These are phyloP conservation scores for Stemphylium lycopersici DNA, from an alignment of 2,329 filamentous ascomycete species.

Conservation along the genomic window DNA sequence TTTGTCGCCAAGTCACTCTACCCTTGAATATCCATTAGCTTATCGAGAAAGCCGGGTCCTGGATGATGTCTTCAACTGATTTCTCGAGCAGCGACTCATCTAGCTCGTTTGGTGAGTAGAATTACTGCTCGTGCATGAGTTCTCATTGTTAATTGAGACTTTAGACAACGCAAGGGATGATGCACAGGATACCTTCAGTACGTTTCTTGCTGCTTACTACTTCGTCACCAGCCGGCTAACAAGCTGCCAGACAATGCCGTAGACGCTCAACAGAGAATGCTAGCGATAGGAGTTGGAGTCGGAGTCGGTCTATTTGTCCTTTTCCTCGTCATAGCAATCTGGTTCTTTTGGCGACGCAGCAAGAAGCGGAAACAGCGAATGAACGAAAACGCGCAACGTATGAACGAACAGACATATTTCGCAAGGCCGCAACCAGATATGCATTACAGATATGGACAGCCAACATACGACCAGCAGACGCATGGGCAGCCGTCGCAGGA, in stretches of 20 bases:
- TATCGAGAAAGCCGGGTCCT: too few species aligned
- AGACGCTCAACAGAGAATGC: neutral
- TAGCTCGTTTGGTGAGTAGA: too few species aligned
- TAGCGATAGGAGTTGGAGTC: neutral
- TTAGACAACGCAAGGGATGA: neutral
- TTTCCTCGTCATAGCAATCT: neutral
- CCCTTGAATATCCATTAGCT: too few species aligned
- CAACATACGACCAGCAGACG: neutral
- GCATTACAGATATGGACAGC: neutral
- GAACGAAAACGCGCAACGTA: conserved; percentile 4
- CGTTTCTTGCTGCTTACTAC: neutral
- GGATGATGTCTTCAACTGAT: too few species aligned
- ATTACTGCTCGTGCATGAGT: too few species aligned
- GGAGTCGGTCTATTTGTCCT: conserved; percentile 7
- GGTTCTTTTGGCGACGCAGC: conserved; percentile 1
- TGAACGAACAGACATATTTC: conserved; percentile 3
- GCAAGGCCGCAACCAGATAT: neutral
- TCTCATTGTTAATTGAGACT: too few species aligned
- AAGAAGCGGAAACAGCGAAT: conserved; percentile 5
- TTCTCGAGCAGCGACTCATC: too few species aligned
- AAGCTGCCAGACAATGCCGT: neutral
- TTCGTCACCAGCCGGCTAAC: neutral
- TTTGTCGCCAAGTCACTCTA: too few species aligned
- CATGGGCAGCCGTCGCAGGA: neutral
- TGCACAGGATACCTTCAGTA: neutral